These are phyloP conservation scores for Sisymbrium altissimum DNA, from an alignment of 345 rosid species.

Conservation along the genomic window DNA sequence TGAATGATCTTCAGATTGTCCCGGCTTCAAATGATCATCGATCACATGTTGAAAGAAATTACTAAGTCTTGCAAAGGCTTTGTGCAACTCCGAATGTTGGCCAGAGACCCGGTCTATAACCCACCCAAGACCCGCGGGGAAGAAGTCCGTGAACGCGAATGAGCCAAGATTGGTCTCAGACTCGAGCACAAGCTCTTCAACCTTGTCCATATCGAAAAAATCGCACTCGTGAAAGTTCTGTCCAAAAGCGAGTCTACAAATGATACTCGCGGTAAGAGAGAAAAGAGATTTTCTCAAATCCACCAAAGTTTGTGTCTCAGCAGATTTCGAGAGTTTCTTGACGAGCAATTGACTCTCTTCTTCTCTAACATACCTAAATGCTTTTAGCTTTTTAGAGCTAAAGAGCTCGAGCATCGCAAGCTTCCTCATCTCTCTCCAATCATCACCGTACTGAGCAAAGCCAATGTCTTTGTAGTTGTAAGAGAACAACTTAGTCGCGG, in stretches of 20 bases:
- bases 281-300: conserved; percentile 29
- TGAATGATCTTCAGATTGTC: conserved; percentile 13
- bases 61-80: conserved; percentile 34
- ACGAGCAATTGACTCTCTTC: conserved; percentile 34
- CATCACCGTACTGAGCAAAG: conserved; percentile 36
- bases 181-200: conserved; percentile 40
- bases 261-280: conserved; percentile 30
- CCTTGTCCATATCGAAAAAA: conserved; percentile 31
- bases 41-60: conserved; percentile 37
- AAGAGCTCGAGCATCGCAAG: conserved; percentile 39
- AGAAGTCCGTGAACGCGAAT: conserved; percentile 34
- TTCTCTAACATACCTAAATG: conserved; percentile 38
- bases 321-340: conserved; percentile 20
- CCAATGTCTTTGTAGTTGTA: conserved; percentile 38
- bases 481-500: conserved; percentile 15
- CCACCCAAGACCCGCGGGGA: conserved; percentile 42
- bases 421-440: conserved; percentile 39
- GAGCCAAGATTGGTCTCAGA: conserved; percentile 21
- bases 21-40: conserved; percentile 42
- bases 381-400: conserved; percentile 36
- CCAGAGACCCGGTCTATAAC: conserved; percentile 40
- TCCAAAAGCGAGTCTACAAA: conserved; percentile 38
- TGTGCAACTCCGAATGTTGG: conserved; percentile 28
- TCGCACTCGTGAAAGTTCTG: conserved; percentile 31
- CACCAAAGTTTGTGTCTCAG: conserved; percentile 26